Evolutionary conservation across 257 asterid species (phyloP), one percentile per base, ranked within the genome.

Genomic region (Anisodus acutangulus): DNA sequence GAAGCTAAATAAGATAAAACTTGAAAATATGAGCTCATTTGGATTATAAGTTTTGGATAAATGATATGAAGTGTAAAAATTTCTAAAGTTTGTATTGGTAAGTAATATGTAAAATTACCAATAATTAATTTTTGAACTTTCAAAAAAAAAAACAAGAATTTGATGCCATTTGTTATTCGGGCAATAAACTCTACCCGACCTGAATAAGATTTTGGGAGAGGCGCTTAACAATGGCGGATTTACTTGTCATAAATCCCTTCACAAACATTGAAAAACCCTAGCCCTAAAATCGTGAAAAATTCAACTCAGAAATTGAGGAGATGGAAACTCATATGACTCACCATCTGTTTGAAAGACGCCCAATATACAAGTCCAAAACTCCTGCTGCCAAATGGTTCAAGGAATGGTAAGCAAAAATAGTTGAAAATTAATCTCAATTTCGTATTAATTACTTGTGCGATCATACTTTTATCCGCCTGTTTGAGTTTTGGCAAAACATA

Each of bases 361-460:
- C 94, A 53, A 87, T 92, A 39, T 74, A 89, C 82, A 93, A 89
- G 89, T 94, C 99, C 70, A 92, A 84, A 82, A 84, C 90, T 85
- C 94, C 97, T 41, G 85, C 98, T 16, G 93, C 89, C 83, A 94
- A 90, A 86, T 96, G 99, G 99, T 66, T 89, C 84, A 96, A 91
- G 82, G 95, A 96, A 90, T 96, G 99, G 99, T 96, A 92, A 79
- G 82, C 13, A 0, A 16, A 13, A 10, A 19, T n/a, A n/a, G 4
- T n/a, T n/a, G 15, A 45, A 66, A 76, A 57, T 37, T 2, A 13
- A 51, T 62, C 16, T 39, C 26, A 43, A 53, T 45, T 64, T 6
- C 35, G 35, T 31, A 31, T 31, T 31, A 31, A 31, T 31, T 31
- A 31, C 35, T 31, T 31, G 35, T 2, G 5, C 39, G 8, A 4